Conservation (phyloP, 306 rosid species). For the Gynostemma pentaphyllum region DNA sequence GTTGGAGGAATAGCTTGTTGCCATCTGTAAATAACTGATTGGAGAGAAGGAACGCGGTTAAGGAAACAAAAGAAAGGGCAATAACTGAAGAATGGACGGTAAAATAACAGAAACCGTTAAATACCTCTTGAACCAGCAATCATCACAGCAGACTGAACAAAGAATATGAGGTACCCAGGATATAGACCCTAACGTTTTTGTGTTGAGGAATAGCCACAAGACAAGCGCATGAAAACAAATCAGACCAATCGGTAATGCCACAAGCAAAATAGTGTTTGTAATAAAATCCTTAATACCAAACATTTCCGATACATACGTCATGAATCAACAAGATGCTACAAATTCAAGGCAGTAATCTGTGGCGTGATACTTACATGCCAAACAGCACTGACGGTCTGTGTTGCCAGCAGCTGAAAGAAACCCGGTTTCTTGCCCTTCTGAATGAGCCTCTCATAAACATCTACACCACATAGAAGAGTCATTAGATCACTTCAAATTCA, state of each 20-base stretch:
- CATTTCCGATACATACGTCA: background rate
- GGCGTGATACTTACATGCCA: slow-evolving; percentile 80
- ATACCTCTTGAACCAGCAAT: slow-evolving; percentile 96
- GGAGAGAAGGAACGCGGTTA: slow-evolving; percentile 16
- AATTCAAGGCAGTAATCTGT: background rate
- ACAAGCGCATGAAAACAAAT: background rate
- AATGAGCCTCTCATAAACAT: slow-evolving; percentile 85
- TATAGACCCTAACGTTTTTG: slow-evolving; percentile 59
- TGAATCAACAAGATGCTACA: background rate
- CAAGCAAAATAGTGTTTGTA: too few species aligned
- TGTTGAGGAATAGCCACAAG: background rate
- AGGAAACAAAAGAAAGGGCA: background rate
- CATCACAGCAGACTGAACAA: slow-evolving; percentile 94
- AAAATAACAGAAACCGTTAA: slow-evolving; percentile 4
- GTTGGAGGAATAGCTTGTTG: slow-evolving; percentile 65
- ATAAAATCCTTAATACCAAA: background rate
- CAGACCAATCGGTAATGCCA: background rate
- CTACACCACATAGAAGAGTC: slow-evolving; percentile 28
- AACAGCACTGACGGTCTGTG: slow-evolving; percentile 91
- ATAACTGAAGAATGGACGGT: background rate
- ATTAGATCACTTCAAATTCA: background rate
- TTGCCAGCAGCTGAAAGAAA: slow-evolving; percentile 88
- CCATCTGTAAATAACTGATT: slow-evolving; percentile 91
- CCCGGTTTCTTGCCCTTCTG: slow-evolving; percentile 78
- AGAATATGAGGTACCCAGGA: slow-evolving; percentile 95